Base-by-base conservation (phyloP, 1,139 yeast species). In the Lodderomyces elongisporus region DNA sequence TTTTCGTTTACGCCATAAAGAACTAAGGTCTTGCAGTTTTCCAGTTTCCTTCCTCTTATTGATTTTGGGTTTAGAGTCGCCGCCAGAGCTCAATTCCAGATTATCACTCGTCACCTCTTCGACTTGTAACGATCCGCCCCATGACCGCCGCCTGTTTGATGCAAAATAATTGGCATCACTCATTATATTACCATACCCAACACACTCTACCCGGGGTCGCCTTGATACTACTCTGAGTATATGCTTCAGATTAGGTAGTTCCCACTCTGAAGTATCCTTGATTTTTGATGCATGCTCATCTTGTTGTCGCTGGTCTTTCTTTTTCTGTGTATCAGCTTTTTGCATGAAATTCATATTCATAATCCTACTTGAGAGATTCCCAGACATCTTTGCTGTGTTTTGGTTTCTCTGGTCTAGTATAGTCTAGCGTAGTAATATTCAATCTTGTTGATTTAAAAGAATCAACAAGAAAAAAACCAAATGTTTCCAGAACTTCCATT, bases 271-370 rank as follows among this genome's bases (percentile, higher is more conserved):
- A 12, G 59, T 43, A 51, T 79, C 88, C 32, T 61, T 63, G 18
- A 73, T 51, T 44, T 65, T 72, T 33, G 54, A 63, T 20, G 47
- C 49, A 16, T 52, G 44, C 22, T 60, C 67, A 27, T 65, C 31
- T 58, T 20, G 9, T 20, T 20, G 22, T 20, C 22, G 7, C 10
- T 20, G 9, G 6, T 24, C 26, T 54, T 28, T 56, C 30, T 33
- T 36, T 60, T 32, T 49, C 37, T 24, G 29, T 23, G 41, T 46
- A n/a, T 47, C 57, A 3, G 60, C 52, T 31, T 52, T 58, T 38
- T 58, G 62, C 74, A 68, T 68, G 71, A 68, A 68, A 69, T 81
- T 81, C 89, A 81, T 81, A 68, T 77, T 79, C 73, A 77, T 60
- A 47, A 81, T 79, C 46, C 82, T 66, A 45, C 71, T 69, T n/a